phyloP scores from a whole-genome alignment of 2,329 filamentous ascomycete genomes.

The Alternaria triticina region DNA sequence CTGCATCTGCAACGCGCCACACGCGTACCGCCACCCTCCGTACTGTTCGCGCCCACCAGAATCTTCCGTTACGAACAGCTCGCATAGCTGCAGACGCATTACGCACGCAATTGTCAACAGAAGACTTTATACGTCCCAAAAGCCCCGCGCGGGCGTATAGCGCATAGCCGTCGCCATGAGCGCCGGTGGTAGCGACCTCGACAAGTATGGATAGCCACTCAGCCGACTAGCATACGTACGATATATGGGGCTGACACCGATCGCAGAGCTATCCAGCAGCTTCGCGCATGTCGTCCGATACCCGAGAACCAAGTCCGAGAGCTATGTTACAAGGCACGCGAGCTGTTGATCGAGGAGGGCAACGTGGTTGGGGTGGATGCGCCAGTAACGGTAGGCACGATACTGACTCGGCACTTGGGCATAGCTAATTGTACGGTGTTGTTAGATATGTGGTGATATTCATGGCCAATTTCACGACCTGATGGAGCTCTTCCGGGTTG shows the following conservation, averaged over 20 bases:
- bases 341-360: constrained; percentile 95
- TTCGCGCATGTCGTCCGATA: constrained; percentile 94
- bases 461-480: constrained; percentile 96
- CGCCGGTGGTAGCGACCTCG: constrained; percentile 83
- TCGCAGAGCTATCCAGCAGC: constrained; percentile 85
- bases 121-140: neutral
- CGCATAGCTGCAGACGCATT: neutral
- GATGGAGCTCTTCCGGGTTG: constrained; percentile 95
- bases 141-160: constrained; percentile 22
- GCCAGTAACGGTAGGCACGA: constrained; percentile 77
- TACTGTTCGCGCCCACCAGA: constrained; percentile 7
- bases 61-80: constrained; percentile 2
- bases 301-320: constrained; percentile 95
- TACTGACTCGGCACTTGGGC: neutral
- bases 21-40: constrained; percentile 13
- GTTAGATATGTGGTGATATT: constrained; percentile 78
- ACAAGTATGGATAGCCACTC: constrained; percentile 67
- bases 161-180: constrained; percentile 37
- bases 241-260: constrained; percentile 17
- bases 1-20: neutral
- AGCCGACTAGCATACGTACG: constrained; percentile 11
- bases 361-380: constrained; percentile 96
- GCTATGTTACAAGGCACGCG: constrained; percentile 94
- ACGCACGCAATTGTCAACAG: neutral
- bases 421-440: constrained; percentile 1